These are phyloP conservation scores for Carex pumila DNA, from an alignment of 176 grass and related monocot genomes.

Conservation along the genomic window DNA sequence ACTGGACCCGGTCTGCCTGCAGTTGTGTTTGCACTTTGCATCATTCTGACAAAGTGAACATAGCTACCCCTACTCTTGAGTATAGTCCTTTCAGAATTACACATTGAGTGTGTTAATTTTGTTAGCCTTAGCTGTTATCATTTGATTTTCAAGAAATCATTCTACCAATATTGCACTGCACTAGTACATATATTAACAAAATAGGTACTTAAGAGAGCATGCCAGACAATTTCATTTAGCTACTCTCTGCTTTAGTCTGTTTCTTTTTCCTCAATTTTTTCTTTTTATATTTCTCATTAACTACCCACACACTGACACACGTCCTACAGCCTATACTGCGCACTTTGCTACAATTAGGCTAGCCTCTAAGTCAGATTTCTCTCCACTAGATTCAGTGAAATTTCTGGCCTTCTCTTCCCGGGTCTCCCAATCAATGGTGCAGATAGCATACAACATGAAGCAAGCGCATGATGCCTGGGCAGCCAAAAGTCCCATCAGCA, in stretches of 20 bases:
- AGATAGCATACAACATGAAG: conserved; percentile 53
- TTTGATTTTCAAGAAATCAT: neutral
- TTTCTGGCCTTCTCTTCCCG: conserved; percentile 39
- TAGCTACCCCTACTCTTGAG: neutral
- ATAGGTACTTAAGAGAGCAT: conserved; percentile 7
- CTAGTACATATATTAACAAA: conserved; percentile 16
- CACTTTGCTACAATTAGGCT: conserved; percentile 17
- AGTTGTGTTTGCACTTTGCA: neutral
- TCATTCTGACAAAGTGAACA: neutral
- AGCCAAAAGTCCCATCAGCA: conserved; percentile 70
- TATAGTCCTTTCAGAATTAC: neutral
- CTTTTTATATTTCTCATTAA: neutral
- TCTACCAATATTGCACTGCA: neutral
- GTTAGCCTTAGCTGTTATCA: neutral
- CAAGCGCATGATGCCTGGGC: conserved; percentile 68
- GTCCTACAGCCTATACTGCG: neutral
- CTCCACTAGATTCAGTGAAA: conserved; percentile 21
- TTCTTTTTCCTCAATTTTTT: neutral
- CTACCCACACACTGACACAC: conserved; percentile 10
- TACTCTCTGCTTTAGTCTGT: neutral
- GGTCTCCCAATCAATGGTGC: conserved; percentile 44
- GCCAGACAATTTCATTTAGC: neutral
- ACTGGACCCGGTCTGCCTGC: neutral
- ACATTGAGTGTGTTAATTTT: neutral
- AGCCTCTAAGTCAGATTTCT: conserved; percentile 20